Evolutionary conservation across 345 rosid genomes (phyloP), one percentile per base, ranked within the genome.

Genomic region (Boechera retrofracta): DNA sequence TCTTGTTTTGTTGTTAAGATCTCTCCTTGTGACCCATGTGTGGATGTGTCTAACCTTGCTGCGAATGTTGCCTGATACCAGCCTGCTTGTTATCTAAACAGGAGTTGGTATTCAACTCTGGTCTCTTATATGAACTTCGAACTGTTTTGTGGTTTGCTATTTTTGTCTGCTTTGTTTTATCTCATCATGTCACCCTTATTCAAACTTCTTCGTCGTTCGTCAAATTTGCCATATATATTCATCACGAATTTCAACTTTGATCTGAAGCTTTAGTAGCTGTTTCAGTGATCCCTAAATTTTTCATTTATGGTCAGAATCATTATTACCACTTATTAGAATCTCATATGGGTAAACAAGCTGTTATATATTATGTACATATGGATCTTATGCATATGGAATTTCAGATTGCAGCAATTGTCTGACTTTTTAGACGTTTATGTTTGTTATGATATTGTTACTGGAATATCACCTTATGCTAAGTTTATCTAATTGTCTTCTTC

Each of bases 181-280:
- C 49, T 35, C 59, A 76, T 42, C 64, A 16, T 44, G 1, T 24
- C 21, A 62, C 57, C 5, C 54, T 76, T 57, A 69, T 60, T 62
- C 3, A 0, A 24, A 53, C 11, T 45, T 69, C 32, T 41, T 31
- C 58, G 26, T 54, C 45, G 16, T 26, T 62, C 63, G 7, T 75
- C 39, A 45, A 35, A 48, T 35, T 32, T 41, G 9, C 21, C 48
- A 32, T 55, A 8, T 10, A 16, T 16, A 16, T 16, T 16, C 49
- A 74, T 16, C 55, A 18, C 56, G 38, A 65, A 4, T 32, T 15
- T 55, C 49, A 56, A 56, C 7, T 44, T 64, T 42, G 32, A 57
- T 45, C 39, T 3, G 39, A 32, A 5, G 26, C 39, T 65, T 12
- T 56, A 15, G 45, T 8, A 65, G 58, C 42, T 9, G 9, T 33